A percentile compares a stretch with the other conserved stretches of the same genome.
Conservation (phyloP, 2,329 filamentous ascomycete genomes). For the Myriosclerotinia duriaeana region DNA sequence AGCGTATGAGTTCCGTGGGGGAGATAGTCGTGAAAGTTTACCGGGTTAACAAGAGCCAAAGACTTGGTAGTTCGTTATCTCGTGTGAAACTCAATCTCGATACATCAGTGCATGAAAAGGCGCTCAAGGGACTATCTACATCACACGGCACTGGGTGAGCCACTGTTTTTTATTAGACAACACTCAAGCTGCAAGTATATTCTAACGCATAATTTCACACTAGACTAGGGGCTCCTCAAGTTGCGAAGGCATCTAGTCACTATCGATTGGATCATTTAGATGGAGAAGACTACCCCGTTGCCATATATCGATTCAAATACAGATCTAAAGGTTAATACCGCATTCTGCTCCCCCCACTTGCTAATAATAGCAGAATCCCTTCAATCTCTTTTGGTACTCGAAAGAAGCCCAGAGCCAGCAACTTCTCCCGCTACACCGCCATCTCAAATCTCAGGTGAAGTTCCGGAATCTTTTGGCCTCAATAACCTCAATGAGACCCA, state of each 20-base stretch:
- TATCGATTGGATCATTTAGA: fast-evolving
- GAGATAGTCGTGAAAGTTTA: slow-evolving; percentile 7
- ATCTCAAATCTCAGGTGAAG: not conserved
- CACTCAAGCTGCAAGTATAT: not conserved
- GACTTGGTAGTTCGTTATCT: too few species aligned
- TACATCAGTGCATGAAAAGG: slow-evolving; percentile 13
- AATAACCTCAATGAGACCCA: slow-evolving; percentile 4
- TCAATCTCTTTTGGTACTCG: slow-evolving; percentile 15
- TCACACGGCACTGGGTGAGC: slow-evolving; percentile 8
- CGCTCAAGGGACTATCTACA: not conserved
- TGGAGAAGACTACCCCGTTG: not conserved
- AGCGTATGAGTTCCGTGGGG: not conserved
- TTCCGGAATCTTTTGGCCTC: not conserved
- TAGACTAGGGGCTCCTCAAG: not conserved
- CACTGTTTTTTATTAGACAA: too few species aligned
- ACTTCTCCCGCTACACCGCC: not conserved
- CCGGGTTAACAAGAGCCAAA: too few species aligned
- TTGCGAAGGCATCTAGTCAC: fast-evolving
- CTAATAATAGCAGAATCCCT: slow-evolving; percentile 14
- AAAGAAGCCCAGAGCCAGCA: not conserved
- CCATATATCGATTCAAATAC: slow-evolving; percentile 16
- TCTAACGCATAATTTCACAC: not conserved
- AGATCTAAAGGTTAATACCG: slow-evolving; percentile 2
- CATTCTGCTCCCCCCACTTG: too few species aligned
- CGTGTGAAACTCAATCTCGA: not conserved